Evolutionary conservation across 164 flowering plant genomes (phyloP), one percentile per base, ranked within the genome.

Genomic region (Cinnamomum chago): DNA sequence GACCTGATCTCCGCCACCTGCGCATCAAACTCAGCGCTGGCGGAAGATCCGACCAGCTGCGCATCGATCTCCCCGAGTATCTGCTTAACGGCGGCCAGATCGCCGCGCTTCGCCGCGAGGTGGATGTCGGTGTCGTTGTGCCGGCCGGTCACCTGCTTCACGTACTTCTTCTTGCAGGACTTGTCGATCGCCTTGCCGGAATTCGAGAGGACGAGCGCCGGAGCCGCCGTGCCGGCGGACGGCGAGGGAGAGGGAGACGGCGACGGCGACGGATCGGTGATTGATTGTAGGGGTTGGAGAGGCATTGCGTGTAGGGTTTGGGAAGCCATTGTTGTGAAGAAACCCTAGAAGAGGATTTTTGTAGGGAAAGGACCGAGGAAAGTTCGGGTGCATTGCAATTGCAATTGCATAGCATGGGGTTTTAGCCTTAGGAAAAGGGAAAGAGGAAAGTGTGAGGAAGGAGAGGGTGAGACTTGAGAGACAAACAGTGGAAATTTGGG

Each of bases 41-140:
- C 80, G 67, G 81, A 14, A 1, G 87, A 86, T 11, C 74, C 74
- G 75, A 77, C 72, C 89, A 93, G 88, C 82, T 88, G 93, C 1
- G 82, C 88, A 72, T 89, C 87, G 58, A 93, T 88, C n/a, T 87
- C 94, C 11, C 70, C 81, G 4, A 93, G 78, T 50, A 93, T 91
- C 79, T 83, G 85, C 85, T 76, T 84, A 70, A 92, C 87, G 0
- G 87, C 89, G 0, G 73, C 79, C 72, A 85, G 76, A 79, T 92
- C 91, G 6, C 93, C 95, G 2, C 89, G 83, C 74, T 87, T 84
- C 7, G 92, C 93, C 0, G 95, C 93, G 78, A 92, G 77, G 76
- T 92, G 97, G 58, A 92, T 88, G 85, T 90, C 95, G 0, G 97
- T 89, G 79, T 92, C 97, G 67, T 90, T 89, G 76, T 85, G 89